Conservation (phyloP, 768 basidiomycete genomes). For the Leccinellum albellum region DNA sequence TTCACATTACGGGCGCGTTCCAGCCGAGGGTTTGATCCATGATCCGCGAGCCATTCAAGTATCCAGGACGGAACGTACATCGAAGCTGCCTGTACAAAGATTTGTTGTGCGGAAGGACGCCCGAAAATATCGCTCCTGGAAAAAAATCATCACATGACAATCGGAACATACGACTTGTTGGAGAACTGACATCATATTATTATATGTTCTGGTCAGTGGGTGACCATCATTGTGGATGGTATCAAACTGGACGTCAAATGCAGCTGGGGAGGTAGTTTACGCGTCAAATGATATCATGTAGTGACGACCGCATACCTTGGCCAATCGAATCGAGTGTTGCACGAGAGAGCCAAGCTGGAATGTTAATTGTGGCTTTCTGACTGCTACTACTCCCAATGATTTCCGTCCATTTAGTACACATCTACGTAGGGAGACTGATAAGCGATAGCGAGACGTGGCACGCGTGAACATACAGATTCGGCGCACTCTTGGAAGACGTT, state of each 20-base stretch:
- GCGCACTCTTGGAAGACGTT: conserved; percentile 43
- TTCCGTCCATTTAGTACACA: background rate
- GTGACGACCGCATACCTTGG: conserved; percentile 31
- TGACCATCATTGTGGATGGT: conserved; percentile 9
- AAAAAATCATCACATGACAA: conserved; percentile 4
- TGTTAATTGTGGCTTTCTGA: background rate
- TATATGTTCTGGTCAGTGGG: conserved; percentile 8
- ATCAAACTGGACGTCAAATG: conserved; percentile 49
- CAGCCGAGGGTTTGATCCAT: conserved; percentile 21
- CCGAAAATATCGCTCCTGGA: conserved; percentile 15
- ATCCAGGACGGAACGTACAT: conserved; percentile 14
- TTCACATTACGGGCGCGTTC: conserved; percentile 14
- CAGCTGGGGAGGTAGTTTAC: conserved; percentile 26
- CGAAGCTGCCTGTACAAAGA: conserved; percentile 15
- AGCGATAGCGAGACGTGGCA: background rate
- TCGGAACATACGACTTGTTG: conserved; percentile 1
- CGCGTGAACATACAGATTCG: conserved; percentile 16
- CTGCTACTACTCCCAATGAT: background rate
- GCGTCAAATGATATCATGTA: background rate
- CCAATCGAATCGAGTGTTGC: conserved; percentile 36
- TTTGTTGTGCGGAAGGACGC: conserved; percentile 12
- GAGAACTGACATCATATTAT: conserved; percentile 12
- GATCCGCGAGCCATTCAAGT: conserved; percentile 34
- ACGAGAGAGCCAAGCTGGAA: background rate
- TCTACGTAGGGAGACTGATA: background rate